Conservation (phyloP, 495 filamentous ascomycete species). For the Penicillium lividum region DNA sequence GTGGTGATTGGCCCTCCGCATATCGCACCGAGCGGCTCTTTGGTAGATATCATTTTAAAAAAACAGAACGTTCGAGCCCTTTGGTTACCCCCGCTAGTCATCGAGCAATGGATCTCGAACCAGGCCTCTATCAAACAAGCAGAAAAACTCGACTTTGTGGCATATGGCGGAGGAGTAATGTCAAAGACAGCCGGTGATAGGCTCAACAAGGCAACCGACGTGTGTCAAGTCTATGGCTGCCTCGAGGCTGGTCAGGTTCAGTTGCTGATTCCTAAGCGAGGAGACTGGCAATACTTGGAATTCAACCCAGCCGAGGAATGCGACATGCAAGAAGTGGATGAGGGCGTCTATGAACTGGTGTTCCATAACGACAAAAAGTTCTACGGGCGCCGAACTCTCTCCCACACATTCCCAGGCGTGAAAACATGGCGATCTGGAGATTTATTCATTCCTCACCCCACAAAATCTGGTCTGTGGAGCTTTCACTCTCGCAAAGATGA, state of each 20-base stretch:
- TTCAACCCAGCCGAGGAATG: conserved; percentile 47
- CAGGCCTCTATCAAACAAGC: conserved; percentile 18
- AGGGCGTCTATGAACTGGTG: conserved; percentile 50
- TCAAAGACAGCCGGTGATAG: conserved; percentile 20
- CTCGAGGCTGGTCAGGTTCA: conserved; percentile 27
- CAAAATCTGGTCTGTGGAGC: conserved; percentile 48
- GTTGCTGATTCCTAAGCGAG: conserved; percentile 23
- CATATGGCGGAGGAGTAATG: conserved; percentile 31
- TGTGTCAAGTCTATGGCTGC: conserved; percentile 31
- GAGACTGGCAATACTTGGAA: conserved; percentile 54
- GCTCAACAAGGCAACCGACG: conserved; percentile 27
- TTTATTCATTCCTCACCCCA: conserved; percentile 53
- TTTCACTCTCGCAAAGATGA: conserved; percentile 57
- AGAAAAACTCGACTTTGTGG: conserved; percentile 26
- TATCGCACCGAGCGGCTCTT: conserved; percentile 25
- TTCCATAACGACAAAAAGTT: conserved; percentile 15
- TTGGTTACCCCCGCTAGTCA: conserved; percentile 24
- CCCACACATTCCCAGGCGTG: conserved; percentile 26
- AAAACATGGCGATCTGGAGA: conserved; percentile 55
- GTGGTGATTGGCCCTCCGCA: conserved; percentile 27
- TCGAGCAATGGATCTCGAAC: conserved; percentile 27
- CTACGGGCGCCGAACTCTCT: conserved; percentile 14
- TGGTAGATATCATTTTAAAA: conserved; percentile 23
- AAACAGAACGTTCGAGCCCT: conserved; percentile 23
- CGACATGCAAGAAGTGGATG: conserved; percentile 40